Base-by-base conservation (phyloP, 805 yeast genomes). In the Wickerhamomyces sydowiorum region DNA sequence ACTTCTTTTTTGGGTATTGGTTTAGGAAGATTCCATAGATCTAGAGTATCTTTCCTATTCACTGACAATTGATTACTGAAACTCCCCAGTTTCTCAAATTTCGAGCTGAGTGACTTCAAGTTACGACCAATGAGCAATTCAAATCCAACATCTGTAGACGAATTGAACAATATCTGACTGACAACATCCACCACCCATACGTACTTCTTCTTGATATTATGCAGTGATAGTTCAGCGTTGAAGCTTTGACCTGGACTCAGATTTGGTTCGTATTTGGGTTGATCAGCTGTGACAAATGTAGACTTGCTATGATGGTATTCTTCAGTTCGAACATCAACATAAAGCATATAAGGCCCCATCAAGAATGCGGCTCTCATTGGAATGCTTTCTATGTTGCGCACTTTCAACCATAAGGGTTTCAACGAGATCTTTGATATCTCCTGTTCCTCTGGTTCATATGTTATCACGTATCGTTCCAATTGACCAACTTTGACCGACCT, bases 291-390 rank as follows among this genome's bases (percentile, higher is more conserved):
- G 13, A 83, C 71, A 52, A 81, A 81, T 18, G 72, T 70, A 17
- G 62, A 51, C 42, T 70, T 63, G 4, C 72, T 61, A 44, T 73
- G 78, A 37, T 75, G 69, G 52, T 73, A 86, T 7, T 76, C 81
- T 3, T 59, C 69, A 0, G 79, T 64, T 39, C 78, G 63, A 27
- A 86, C 76, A 60, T 86, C 95, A 31, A 78, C 83, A 54, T 86
- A 86, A 1, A 86, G 52, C n/a, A 79, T 70, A 50, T 74, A 85
- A 0, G 95, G 95, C 0, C 91, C 95, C 43, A 85, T 76, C 15
- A 86, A 58, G 50, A 76, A 81, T 0, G 88, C 90, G 0, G 95
- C 90, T 40, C 91, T 59, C 42, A 77, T 49, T 0, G 85, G 71
- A 1, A 80, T 49, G 50, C 76, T 75, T 50, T 83, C 88, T 4